Evolutionary conservation across 768 basidiomycete species (phyloP).

Genomic region (Hericium alpestre): DNA sequence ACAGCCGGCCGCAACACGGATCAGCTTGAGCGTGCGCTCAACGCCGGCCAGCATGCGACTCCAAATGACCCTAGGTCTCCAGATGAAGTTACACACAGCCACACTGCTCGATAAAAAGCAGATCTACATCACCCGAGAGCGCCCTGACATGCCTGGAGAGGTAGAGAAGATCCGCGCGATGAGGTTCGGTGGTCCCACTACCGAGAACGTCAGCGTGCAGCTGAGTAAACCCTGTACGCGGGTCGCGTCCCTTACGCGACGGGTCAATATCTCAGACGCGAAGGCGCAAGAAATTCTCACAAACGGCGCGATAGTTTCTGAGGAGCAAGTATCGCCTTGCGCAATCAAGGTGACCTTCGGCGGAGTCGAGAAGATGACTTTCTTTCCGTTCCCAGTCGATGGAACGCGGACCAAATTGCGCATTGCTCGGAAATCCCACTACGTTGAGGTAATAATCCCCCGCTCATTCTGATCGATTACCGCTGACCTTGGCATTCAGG

Average conservation of each 20-base stretch:
- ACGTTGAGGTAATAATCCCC: constrained; percentile 24
- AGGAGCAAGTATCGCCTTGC: constrained; percentile 22
- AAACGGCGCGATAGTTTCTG: constrained; percentile 5
- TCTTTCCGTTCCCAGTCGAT: constrained; percentile 36
- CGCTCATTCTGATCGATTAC: not conserved
- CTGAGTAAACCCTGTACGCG: not conserved
- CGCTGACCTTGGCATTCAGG: constrained; percentile 22
- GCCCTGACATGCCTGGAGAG: not conserved
- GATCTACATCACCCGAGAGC: constrained; percentile 14
- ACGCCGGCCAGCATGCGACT: constrained; percentile 10
- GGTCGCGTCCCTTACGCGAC: not conserved
- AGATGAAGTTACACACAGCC: constrained; percentile 12
- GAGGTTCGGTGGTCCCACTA: constrained; percentile 7
- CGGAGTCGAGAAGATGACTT: constrained; percentile 17
- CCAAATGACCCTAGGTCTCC: constrained; percentile 15
- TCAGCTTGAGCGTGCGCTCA: constrained; percentile 18
- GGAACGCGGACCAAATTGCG: constrained; percentile 30
- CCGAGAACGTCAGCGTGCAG: not conserved
- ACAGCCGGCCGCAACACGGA: constrained; percentile 1
- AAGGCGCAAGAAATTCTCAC: constrained; percentile 6
- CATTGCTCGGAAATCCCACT: constrained; percentile 45
- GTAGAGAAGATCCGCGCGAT: not conserved
- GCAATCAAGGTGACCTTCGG: constrained; percentile 23
- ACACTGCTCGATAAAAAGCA: constrained; percentile 11
- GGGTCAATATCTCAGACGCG: not conserved